These are phyloP conservation scores for Coniferiporia weirii DNA, from an alignment of 1,284 basidiomycete genomes.

Conservation along the genomic window DNA sequence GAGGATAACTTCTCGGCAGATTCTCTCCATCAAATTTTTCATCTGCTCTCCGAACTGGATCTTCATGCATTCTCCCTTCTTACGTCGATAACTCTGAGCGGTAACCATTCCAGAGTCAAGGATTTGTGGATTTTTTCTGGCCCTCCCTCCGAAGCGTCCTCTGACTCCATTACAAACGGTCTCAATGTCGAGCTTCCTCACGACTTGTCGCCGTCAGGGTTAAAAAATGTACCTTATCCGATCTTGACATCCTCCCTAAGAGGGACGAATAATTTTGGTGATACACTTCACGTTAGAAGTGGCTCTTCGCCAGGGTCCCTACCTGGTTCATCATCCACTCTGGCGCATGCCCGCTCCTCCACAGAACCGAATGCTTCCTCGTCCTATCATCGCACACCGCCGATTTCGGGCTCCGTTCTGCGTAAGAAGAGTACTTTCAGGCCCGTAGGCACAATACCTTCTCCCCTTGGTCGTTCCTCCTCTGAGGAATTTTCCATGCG, in stretches of 20 bases:
- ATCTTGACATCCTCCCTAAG: slow-evolving; percentile 25
- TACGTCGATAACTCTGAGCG: slow-evolving; percentile 60
- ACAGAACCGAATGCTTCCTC: slow-evolving; percentile 7
- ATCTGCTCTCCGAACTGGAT: slow-evolving; percentile 62
- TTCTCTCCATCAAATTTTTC: slow-evolving; percentile 68
- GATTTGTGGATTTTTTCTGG: slow-evolving; percentile 77
- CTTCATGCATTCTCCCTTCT: slow-evolving; percentile 61
- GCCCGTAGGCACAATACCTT: slow-evolving; percentile 34
- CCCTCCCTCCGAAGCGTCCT: slow-evolving; percentile 31
- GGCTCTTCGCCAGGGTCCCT: neutral
- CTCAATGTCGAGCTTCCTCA: slow-evolving; percentile 26
- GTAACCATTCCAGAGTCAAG: slow-evolving; percentile 61
- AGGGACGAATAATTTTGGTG: slow-evolving; percentile 20
- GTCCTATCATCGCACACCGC: neutral
- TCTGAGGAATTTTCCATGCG: slow-evolving; percentile 19
- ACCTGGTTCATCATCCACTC: slow-evolving; percentile 11
- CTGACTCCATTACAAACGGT: slow-evolving; percentile 27
- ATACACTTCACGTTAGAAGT: slow-evolving; percentile 9
- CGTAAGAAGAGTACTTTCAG: slow-evolving; percentile 26
- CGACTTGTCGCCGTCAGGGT: slow-evolving; percentile 17
- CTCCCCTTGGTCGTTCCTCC: slow-evolving; percentile 6
- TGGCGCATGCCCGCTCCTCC: slow-evolving; percentile 24
- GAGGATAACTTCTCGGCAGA: slow-evolving; percentile 73
- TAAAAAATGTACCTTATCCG: slow-evolving; percentile 25
- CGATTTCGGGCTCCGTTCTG: slow-evolving; percentile 3